Conservation (phyloP, 2,329 filamentous ascomycete species). For the Chaetoscypha palmicola region DNA sequence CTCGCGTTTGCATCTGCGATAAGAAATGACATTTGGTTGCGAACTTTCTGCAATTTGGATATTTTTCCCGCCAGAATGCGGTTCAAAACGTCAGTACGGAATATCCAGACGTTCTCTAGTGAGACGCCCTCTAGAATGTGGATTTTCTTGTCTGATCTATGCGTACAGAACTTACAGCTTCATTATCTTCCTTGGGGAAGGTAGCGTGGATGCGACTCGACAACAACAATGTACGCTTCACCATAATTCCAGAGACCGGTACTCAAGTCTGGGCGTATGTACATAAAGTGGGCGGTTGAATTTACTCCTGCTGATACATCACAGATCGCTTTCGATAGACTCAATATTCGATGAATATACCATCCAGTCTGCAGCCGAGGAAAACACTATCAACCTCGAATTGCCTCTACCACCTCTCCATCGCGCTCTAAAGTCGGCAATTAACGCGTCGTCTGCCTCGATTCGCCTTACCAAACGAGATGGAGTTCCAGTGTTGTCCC, state of each 20-base stretch:
- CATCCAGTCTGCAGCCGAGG: slow-evolving; percentile 73
- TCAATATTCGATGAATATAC: slow-evolving; percentile 82
- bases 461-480: slow-evolving; percentile 92
- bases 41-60: no score
- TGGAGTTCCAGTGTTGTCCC: slow-evolving; percentile 73
- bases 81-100: slow-evolving; percentile 59
- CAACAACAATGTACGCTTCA: slow-evolving; percentile 83
- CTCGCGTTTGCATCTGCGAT: not conserved
- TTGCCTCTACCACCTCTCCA: slow-evolving; percentile 82
- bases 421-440: slow-evolving; percentile 83
- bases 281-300: slow-evolving; percentile 10
- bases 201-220: slow-evolving; percentile 57
- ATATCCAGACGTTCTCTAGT: slow-evolving; percentile 62
- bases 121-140: slow-evolving; percentile 24
- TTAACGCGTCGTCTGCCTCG: slow-evolving; percentile 72
- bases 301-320: slow-evolving; percentile 26
- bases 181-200: slow-evolving; percentile 50
- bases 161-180: slow-evolving; percentile 52
- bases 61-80: slow-evolving; percentile 47
- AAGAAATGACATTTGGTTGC: not conserved
- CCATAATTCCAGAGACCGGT: slow-evolving; percentile 87
- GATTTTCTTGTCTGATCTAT: slow-evolving; percentile 6
- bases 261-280: slow-evolving; percentile 93
- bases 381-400: slow-evolving; percentile 94
- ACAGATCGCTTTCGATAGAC: slow-evolving; percentile 58